phyloP scores from a whole-genome alignment of 2,329 filamentous ascomycete species.

The Pseudogymnoascus sp. region DNA sequence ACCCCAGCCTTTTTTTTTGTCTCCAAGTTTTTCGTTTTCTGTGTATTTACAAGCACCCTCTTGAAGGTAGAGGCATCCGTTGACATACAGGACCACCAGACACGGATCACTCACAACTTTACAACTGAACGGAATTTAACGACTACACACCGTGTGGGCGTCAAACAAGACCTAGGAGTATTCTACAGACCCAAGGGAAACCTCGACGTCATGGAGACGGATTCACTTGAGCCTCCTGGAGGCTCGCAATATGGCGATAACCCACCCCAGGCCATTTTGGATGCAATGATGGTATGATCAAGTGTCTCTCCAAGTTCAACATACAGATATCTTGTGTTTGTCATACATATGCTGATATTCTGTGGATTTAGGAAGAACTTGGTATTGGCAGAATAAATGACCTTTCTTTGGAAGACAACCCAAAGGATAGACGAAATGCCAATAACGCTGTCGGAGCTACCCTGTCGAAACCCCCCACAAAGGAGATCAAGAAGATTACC shows the following conservation, averaged over 20 bases:
- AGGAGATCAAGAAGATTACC: conserved; percentile 1
- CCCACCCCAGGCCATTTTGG: neutral
- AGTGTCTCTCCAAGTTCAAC: neutral
- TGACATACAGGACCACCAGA: neutral
- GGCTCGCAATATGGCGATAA: neutral
- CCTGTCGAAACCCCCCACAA: neutral
- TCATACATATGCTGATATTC: neutral
- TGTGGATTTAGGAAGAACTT: conserved; percentile 23
- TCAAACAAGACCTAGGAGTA: neutral
- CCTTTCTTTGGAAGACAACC: conserved; percentile 22
- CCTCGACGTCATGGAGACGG: neutral
- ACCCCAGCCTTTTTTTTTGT: neutral
- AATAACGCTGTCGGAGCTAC: neutral
- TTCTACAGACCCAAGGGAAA: neutral
- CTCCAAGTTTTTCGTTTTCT: neutral
- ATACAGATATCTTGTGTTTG: neutral
- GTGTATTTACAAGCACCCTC: neutral
- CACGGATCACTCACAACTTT: neutral
- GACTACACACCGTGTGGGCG: neutral
- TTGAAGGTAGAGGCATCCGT: neutral
- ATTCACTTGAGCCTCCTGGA: neutral
- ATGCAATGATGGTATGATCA: neutral
- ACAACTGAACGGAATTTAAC: too few relatives aligned
- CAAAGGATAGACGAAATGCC: neutral
- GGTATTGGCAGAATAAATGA: conserved; percentile 22